Evolutionary conservation across 1,284 basidiomycete species (phyloP).

Genomic region (Inonotus obliquus): DNA sequence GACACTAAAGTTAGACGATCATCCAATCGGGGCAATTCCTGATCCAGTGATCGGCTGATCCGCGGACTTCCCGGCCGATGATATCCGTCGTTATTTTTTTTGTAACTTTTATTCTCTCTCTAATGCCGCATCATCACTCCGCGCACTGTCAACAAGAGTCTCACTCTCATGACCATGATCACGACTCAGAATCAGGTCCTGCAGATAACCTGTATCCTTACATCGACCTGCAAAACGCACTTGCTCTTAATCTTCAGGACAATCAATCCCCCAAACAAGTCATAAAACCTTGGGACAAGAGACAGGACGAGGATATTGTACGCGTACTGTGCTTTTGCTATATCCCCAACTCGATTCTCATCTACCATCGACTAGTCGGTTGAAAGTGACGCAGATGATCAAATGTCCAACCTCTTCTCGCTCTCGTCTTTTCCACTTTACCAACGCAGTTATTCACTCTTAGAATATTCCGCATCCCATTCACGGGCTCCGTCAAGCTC

Average conservation of each 20-base stretch:
- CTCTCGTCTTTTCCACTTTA: not conserved
- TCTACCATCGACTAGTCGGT: conserved; percentile 44
- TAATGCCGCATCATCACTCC: conserved; percentile 24
- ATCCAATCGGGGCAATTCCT: not conserved
- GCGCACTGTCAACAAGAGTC: conserved; percentile 23
- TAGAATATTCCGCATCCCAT: conserved; percentile 76
- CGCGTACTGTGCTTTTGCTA: not conserved
- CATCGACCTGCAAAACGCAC: conserved; percentile 69
- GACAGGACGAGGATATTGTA: conserved; percentile 60
- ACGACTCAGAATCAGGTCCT: conserved; percentile 45
- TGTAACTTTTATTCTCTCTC: too few species aligned
- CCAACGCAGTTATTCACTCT: conserved; percentile 15
- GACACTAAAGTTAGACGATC: not conserved
- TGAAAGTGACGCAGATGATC: conserved; percentile 80
- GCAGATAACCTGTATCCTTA: conserved; percentile 65
- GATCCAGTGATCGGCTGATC: not conserved
- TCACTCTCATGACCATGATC: conserved; percentile 39
- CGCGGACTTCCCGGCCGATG: not conserved
- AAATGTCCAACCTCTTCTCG: conserved; percentile 48
- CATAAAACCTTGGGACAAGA: conserved; percentile 76
- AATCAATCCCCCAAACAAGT: conserved; percentile 37
- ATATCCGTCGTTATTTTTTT: too few species aligned
- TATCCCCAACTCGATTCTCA: conserved; percentile 13
- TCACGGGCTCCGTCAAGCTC: conserved; percentile 75
- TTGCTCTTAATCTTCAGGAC: conserved; percentile 58